Evolutionary conservation across 108 stramenopile genomes (phyloP).

Genomic region (Epithemia pelagica): DNA sequence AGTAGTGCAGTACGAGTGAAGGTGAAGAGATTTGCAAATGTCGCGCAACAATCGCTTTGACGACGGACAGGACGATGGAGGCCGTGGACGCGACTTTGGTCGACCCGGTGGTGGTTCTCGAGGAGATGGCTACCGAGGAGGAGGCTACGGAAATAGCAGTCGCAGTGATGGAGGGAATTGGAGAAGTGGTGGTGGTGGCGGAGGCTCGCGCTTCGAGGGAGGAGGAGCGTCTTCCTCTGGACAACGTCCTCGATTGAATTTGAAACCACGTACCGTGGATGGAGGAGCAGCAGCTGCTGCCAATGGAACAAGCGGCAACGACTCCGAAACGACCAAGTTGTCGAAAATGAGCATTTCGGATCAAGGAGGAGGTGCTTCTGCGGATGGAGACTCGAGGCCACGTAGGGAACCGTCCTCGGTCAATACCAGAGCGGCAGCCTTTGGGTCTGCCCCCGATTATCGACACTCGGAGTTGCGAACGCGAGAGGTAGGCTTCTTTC

Average conservation of each 20-base stretch:
- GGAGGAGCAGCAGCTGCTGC: slow-evolving; percentile 3
- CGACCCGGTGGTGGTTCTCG: slow-evolving; percentile 19
- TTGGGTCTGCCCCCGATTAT: slow-evolving; percentile 38
- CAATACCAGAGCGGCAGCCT: slow-evolving; percentile 64
- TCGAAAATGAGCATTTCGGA: slow-evolving; percentile 9
- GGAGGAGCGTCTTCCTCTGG: slow-evolving; percentile 14
- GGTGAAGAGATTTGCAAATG: too few species aligned
- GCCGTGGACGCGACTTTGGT: not conserved
- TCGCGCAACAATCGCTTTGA: slow-evolving; percentile 1
- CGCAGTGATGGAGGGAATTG: slow-evolving; percentile 17
- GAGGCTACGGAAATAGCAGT: slow-evolving; percentile 16
- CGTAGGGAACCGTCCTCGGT: slow-evolving; percentile 53
- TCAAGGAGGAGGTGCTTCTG: slow-evolving; percentile 1
- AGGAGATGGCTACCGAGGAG: slow-evolving; percentile 19
- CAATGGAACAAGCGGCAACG: slow-evolving; percentile 14
- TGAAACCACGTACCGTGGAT: slow-evolving; percentile 35
- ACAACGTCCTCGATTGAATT: slow-evolving; percentile 53
- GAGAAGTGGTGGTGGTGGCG: slow-evolving; percentile 8
- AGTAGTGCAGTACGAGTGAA: too few species aligned
- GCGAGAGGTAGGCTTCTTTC: not conserved
- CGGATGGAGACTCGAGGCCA: slow-evolving; percentile 5
- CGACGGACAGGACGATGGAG: not conserved
- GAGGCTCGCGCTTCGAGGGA: slow-evolving; percentile 1
- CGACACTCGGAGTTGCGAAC: not conserved
- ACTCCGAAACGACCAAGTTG: slow-evolving; percentile 1